Percentiles rank a stretch among this genome's conserved stretches.
Evolutionary conservation across 164 flowering plant species (phyloP).

Genomic region (Nymphaea thermarum): DNA sequence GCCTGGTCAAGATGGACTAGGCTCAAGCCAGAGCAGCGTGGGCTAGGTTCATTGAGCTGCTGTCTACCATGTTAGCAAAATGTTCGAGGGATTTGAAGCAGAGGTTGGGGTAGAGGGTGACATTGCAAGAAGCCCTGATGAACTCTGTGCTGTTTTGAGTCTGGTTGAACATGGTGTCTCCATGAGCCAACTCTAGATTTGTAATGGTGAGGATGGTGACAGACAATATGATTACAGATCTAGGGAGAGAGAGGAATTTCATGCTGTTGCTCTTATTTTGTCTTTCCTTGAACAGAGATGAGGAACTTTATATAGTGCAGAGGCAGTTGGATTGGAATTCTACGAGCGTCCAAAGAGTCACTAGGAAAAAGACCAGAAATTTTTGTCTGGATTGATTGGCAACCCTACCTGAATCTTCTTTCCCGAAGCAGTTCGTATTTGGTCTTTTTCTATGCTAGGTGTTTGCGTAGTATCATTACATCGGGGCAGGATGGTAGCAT

Average conservation of each 20-base stretch:
- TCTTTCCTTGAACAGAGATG: neutral
- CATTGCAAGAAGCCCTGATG: conserved; percentile 65
- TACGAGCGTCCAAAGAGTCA: too few species aligned
- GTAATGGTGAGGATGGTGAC: neutral
- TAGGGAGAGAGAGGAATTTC: neutral
- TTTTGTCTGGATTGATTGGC: too few species aligned
- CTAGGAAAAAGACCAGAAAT: too few species aligned
- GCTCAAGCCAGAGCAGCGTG: conserved; percentile 43
- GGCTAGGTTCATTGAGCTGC: conserved; percentile 45
- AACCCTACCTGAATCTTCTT: too few species aligned
- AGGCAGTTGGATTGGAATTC: neutral
- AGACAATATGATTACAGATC: neutral
- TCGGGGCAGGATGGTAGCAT: too few species aligned
- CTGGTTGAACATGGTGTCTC: neutral
- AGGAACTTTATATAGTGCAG: neutral
- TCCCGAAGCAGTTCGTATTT: too few species aligned
- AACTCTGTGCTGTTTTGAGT: conserved; percentile 22
- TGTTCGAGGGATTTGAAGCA: conserved; percentile 54
- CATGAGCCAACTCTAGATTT: neutral
- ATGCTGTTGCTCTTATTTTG: neutral
- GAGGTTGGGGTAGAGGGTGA: conserved; percentile 51
- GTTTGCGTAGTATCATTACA: too few species aligned
- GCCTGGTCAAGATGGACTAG: conserved; percentile 16
- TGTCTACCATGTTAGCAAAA: conserved; percentile 39
- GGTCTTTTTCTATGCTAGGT: too few species aligned